Conservation (phyloP, 2,329 filamentous ascomycete species). For the Knoxdaviesia capensis region DNA sequence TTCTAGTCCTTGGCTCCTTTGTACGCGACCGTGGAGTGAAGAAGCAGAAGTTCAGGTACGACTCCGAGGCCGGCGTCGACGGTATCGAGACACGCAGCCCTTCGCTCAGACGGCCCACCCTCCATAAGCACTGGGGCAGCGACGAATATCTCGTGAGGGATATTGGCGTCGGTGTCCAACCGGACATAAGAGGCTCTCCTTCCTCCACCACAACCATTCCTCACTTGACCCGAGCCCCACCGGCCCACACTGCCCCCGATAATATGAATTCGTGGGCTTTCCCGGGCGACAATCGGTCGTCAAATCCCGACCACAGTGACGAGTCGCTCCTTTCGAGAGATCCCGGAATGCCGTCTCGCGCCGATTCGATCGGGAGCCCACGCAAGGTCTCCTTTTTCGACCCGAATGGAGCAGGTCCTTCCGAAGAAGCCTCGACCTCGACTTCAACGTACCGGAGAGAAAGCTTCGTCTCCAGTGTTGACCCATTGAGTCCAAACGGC, state of each 20-base stretch:
- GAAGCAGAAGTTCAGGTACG: slow-evolving; percentile 58
- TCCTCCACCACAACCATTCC: slow-evolving; percentile 10
- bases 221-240: slow-evolving; percentile 16
- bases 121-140: slow-evolving; percentile 54
- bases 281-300: slow-evolving; percentile 15
- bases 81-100: not conserved
- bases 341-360: not conserved
- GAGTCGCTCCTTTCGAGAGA: slow-evolving; percentile 20
- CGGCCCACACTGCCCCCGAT: slow-evolving; percentile 2
- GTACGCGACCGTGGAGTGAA: slow-evolving; percentile 79
- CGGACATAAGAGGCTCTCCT: slow-evolving; percentile 13
- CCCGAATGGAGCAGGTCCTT: too few species aligned
- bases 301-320: slow-evolving; percentile 21
- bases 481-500: slow-evolving; percentile 11
- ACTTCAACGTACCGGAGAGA: not conserved
- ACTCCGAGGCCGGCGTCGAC: slow-evolving; percentile 3
- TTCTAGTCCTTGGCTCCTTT: slow-evolving; percentile 79
- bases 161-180: slow-evolving; percentile 48
- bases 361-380: too few species aligned
- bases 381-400: too few species aligned
- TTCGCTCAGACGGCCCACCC: not conserved
- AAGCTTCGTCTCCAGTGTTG: not conserved
- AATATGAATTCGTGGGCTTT: slow-evolving; percentile 27
- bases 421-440: too few species aligned
- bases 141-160: slow-evolving; percentile 78